phyloP scores from a whole-genome alignment of 2,329 filamentous ascomycete species.

The Metarhizium guizhouense region DNA sequence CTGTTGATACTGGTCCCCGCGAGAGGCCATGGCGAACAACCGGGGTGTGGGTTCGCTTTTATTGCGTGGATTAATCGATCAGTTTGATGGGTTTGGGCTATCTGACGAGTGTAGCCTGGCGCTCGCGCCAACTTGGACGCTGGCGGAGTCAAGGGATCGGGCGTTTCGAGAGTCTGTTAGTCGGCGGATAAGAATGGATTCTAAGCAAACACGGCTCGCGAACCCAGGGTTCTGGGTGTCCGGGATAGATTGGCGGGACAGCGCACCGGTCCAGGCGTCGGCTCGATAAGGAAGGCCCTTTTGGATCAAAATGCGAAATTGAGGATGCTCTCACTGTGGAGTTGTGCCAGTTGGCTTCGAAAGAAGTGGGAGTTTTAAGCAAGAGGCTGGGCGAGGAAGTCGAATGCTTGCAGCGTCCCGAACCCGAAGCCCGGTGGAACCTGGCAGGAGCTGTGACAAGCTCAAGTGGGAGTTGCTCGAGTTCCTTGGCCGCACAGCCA shows the following conservation, averaged over 20 bases:
- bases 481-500: slow-evolving; percentile 5
- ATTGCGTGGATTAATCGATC: slow-evolving; percentile 10
- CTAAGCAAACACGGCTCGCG: neutral
- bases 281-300: neutral
- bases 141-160: slow-evolving; percentile 4
- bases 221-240: neutral
- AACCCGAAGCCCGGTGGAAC: slow-evolving; percentile 2
- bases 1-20: slow-evolving; percentile 19
- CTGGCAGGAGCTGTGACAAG: slow-evolving; percentile 5
- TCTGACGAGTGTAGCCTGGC: slow-evolving; percentile 3
- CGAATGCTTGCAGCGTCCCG: slow-evolving; percentile 5
- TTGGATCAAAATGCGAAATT: slow-evolving; percentile 3
- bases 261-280: neutral
- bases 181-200: neutral
- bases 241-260: neutral
- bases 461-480: neutral
- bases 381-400: slow-evolving; percentile 6
- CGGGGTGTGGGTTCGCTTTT: slow-evolving; percentile 23
- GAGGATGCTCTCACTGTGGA: slow-evolving; percentile 1
- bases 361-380: slow-evolving; percentile 2
- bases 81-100: neutral
- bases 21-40: slow-evolving; percentile 27
- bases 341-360: neutral
- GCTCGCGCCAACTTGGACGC: slow-evolving; percentile 1
- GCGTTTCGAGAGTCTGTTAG: neutral